Evolutionary conservation across 257 asterid genomes (phyloP).

Genomic region (Striga asiatica): DNA sequence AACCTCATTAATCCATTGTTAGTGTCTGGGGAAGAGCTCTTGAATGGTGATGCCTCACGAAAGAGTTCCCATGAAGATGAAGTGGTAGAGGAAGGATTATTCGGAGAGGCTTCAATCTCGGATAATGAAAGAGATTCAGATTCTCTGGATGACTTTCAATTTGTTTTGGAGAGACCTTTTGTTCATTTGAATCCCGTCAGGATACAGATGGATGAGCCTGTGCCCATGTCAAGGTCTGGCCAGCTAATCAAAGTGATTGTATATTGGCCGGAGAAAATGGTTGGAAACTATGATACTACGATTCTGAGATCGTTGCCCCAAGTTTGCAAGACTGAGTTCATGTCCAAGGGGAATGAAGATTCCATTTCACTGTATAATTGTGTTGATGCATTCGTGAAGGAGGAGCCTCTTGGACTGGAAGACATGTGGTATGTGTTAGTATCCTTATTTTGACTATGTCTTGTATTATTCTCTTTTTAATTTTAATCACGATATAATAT

Average conservation of each 20-base stretch:
- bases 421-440: constrained; percentile 55
- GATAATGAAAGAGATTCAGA: constrained; percentile 16
- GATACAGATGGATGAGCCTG: constrained; percentile 44
- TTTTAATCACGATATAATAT: no score
- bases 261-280: constrained; percentile 47
- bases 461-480: not conserved
- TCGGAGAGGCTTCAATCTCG: constrained; percentile 18
- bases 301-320: constrained; percentile 31
- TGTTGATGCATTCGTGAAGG: constrained; percentile 59
- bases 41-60: constrained; percentile 20
- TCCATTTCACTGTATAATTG: constrained; percentile 43
- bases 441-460: not conserved
- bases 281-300: constrained; percentile 31
- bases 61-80: constrained; percentile 22
- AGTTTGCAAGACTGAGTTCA: constrained; percentile 20
- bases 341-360: constrained; percentile 28
- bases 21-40: constrained; percentile 25
- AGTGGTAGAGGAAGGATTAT: constrained; percentile 16
- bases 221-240: constrained; percentile 9
- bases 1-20: constrained; percentile 40
- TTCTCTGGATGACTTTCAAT: constrained; percentile 23
- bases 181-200: not conserved
- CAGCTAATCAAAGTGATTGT: constrained; percentile 26
- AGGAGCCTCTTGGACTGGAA: constrained; percentile 80
- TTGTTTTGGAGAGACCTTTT: constrained; percentile 11